Evolutionary conservation across 2,329 filamentous ascomycete genomes (phyloP).

Genomic region (Ciborinia camelliae): DNA sequence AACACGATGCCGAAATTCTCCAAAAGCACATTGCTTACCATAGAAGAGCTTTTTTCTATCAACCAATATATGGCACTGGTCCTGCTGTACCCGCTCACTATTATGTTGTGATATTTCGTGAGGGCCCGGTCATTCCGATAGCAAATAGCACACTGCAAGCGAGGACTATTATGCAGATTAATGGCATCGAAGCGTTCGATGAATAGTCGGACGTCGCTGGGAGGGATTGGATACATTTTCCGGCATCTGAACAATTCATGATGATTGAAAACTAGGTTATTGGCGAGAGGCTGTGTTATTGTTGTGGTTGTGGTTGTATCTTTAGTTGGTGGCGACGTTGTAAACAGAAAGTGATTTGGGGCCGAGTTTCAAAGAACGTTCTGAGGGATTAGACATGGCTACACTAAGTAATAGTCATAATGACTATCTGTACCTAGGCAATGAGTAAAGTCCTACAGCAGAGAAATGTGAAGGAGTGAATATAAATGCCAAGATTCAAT

Average conservation of each 20-base stretch:
- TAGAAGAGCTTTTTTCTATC: not conserved
- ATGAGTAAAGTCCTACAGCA: not conserved
- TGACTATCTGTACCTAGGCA: not conserved
- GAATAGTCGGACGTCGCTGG: not conserved
- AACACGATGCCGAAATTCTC: not conserved
- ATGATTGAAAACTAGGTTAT: not conserved
- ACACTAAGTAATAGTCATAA: not conserved
- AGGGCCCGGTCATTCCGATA: not conserved
- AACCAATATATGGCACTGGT: not conserved
- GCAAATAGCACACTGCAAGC: not conserved
- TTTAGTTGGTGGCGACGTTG: no score
- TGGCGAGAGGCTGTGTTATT: not conserved
- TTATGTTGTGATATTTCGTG: not conserved
- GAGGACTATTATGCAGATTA: not conserved
- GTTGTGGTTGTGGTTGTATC: accelerated
- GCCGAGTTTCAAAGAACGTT: no score
- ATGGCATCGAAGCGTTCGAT: not conserved
- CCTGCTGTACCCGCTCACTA: not conserved
- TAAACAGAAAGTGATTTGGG: no score
- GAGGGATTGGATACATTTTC: not conserved
- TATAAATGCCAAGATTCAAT: not conserved
- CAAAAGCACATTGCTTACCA: not conserved
- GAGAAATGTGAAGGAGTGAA: not conserved
- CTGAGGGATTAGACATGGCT: not conserved
- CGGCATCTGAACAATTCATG: not conserved